Evolutionary conservation across 2,329 filamentous ascomycete species (phyloP).

Genomic region (Xenosphaeropsis pyriputrescens): DNA sequence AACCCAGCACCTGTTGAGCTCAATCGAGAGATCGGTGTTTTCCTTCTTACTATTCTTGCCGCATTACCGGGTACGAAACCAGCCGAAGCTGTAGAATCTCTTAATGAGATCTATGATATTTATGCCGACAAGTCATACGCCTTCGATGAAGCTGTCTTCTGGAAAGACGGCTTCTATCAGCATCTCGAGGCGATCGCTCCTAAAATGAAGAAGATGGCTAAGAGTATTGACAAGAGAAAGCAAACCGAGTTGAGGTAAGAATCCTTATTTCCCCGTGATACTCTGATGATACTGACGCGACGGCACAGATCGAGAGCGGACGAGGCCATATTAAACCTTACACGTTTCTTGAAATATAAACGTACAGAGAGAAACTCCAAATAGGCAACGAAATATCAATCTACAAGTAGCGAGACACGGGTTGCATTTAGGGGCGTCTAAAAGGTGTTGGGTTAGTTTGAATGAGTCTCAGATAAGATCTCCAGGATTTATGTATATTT

Average conservation of each 20-base stretch:
- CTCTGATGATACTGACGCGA: too few species aligned
- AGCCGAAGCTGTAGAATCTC: constrained; percentile 45
- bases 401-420: too few species aligned
- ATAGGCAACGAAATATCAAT: too few species aligned
- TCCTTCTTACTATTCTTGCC: constrained; percentile 40
- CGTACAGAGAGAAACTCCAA: constrained; percentile 14
- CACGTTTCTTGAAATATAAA: constrained; percentile 50
- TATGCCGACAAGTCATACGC: constrained; percentile 45
- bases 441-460: too few species aligned
- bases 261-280: too few species aligned
- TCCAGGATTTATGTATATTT: too few species aligned
- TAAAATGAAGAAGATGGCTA: constrained; percentile 39
- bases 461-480: too few species aligned
- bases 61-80: constrained; percentile 34
- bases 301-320: constrained; percentile 29
- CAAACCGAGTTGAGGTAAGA: constrained; percentile 34
- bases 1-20: constrained; percentile 33
- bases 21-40: constrained; percentile 49
- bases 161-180: constrained; percentile 42
- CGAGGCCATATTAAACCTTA: constrained; percentile 44
- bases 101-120: constrained; percentile 54
- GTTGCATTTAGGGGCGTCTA: too few species aligned
- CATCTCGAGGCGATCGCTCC: constrained; percentile 39
- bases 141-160: constrained; percentile 49
- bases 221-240: constrained; percentile 44